Percentiles rank a stretch among this genome's conserved stretches.
Conservation (phyloP, 2,329 filamentous ascomycete genomes). For the Beauveria scarabaeidicola region DNA sequence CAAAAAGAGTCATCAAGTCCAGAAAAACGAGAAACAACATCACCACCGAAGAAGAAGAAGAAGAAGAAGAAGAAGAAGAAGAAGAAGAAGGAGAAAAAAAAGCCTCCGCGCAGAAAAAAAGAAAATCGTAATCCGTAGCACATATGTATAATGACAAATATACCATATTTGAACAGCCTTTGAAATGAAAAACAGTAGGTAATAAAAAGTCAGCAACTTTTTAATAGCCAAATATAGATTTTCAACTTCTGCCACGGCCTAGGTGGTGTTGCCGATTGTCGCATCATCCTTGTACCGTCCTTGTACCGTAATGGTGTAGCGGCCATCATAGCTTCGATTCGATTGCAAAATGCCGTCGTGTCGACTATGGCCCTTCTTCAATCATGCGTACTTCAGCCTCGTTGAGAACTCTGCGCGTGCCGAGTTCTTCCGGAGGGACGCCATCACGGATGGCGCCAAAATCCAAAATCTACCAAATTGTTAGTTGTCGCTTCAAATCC, state of each 20-base stretch:
- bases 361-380: slow-evolving; percentile 32
- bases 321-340: neutral
- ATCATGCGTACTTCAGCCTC: slow-evolving; percentile 45
- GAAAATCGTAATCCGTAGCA: neutral
- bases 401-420: slow-evolving; percentile 65
- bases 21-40: neutral
- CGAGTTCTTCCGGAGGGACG: slow-evolving; percentile 65
- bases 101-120: neutral
- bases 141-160: neutral
- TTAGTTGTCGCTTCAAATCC: slow-evolving; percentile 20
- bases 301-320: neutral
- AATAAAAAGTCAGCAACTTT: neutral
- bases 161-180: neutral
- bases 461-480: slow-evolving; percentile 68
- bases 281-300: neutral
- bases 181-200: neutral
- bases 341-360: neutral
- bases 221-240: neutral
- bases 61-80: neutral
- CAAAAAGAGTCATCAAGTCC: neutral
- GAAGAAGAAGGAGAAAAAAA: neutral
- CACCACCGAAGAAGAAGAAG: neutral
- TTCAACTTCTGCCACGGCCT: neutral
- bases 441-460: slow-evolving; percentile 93
- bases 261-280: neutral